These are phyloP conservation scores for Aspergillus texensis DNA, from an alignment of 2,329 filamentous ascomycete genomes.

Conservation along the genomic window DNA sequence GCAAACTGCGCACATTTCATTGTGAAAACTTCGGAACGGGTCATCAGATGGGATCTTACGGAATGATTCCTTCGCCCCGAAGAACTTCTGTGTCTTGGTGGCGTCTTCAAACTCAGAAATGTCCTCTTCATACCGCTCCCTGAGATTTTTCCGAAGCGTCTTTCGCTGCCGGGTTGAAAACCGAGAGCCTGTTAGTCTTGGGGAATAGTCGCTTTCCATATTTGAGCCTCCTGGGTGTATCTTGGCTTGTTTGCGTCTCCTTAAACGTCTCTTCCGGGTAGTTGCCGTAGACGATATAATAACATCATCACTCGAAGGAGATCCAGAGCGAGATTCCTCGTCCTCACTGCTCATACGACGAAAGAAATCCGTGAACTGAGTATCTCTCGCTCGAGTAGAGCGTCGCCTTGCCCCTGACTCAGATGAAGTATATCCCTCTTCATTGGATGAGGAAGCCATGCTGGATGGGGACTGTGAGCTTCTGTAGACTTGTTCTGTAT, in stretches of 20 bases:
- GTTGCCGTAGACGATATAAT: conserved; percentile 16
- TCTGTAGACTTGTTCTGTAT: conserved; percentile 11
- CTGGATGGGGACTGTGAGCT: conserved; percentile 3
- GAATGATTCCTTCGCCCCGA: conserved; percentile 75
- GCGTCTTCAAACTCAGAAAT: conserved; percentile 47
- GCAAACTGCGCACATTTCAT: conserved; percentile 73
- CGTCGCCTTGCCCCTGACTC: conserved; percentile 14
- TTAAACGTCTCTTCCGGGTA: conserved; percentile 18
- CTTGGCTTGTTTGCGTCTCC: conserved; percentile 10
- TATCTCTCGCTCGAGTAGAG: conserved; percentile 14
- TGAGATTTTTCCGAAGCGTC: conserved; percentile 43
- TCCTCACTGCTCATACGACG: conserved; percentile 23
- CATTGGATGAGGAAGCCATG: conserved; percentile 8
- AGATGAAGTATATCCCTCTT: conserved; percentile 16
- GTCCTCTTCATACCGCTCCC: conserved; percentile 44
- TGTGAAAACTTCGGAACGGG: conserved; percentile 71
- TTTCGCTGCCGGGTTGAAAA: conserved; percentile 36
- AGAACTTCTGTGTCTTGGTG: conserved; percentile 48
- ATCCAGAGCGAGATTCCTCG: conserved; percentile 4
- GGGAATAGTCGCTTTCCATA: conserved; percentile 16
- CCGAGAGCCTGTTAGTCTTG: conserved; percentile 23
- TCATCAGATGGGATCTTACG: conserved; percentile 62
- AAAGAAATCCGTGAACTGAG: conserved; percentile 24
- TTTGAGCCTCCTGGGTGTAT: conserved; percentile 14
- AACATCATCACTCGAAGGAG: conserved; percentile 28